Evolutionary conservation across 2,329 filamentous ascomycete genomes (phyloP).

Genomic region (Dothideomycetes sp.): DNA sequence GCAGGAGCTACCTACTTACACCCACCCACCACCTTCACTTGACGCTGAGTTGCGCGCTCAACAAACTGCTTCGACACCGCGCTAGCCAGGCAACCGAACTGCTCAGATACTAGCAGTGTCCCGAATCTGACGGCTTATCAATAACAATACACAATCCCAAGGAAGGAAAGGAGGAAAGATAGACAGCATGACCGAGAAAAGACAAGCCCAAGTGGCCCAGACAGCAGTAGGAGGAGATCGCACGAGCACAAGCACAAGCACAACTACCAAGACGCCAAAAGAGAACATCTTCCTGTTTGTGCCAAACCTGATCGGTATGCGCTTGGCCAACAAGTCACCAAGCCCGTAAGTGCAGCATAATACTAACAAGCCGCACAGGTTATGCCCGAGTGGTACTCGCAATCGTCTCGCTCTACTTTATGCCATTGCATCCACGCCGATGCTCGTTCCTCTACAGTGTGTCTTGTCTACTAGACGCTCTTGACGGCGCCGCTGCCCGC

Average conservation of each 20-base stretch:
- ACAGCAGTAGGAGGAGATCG: no score
- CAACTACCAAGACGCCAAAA: constrained; percentile 24
- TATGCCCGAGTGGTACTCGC: constrained; percentile 50
- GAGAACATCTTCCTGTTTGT: constrained; percentile 48
- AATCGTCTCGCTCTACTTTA: constrained; percentile 91
- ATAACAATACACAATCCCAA: neutral
- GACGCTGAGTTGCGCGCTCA: no score
- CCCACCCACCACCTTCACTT: no score
- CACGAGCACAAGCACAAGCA: neutral
- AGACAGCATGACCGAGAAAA: no score
- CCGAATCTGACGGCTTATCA: neutral
- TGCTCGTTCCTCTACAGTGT: constrained; percentile 87
- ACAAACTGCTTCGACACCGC: no score
- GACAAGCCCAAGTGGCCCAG: constrained; percentile 1
- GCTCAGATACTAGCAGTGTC: no score
- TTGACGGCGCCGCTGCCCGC: constrained; percentile 89
- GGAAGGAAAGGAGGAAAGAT: neutral
- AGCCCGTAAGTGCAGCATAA: neutral
- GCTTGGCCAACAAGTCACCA: constrained; percentile 3
- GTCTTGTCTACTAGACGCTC: constrained; percentile 87
- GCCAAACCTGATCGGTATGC: constrained; percentile 42
- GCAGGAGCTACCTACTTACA: no score
- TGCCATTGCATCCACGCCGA: constrained; percentile 95
- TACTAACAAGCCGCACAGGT: constrained; percentile 27
- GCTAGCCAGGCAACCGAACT: no score